phyloP scores from a whole-genome alignment of 768 basidiomycete genomes.

The Trametes sanguinea region DNA sequence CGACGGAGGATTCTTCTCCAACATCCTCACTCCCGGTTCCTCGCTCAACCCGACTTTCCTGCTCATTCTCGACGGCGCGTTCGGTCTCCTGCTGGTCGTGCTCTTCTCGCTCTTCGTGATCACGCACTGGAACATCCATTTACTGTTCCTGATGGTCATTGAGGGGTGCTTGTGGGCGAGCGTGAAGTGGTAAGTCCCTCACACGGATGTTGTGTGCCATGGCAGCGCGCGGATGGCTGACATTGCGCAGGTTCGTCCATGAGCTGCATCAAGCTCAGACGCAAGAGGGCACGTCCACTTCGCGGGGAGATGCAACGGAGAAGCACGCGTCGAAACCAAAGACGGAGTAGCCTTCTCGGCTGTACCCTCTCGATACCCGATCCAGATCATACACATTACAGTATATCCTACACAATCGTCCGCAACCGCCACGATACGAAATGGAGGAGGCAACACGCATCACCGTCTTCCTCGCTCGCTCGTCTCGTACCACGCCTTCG shows the following conservation, averaged over 20 bases:
- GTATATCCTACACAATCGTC: neutral
- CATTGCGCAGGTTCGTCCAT: slow-evolving; percentile 35
- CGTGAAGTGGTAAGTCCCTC: slow-evolving; percentile 69
- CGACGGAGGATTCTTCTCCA: slow-evolving; percentile 44
- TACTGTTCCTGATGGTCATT: slow-evolving; percentile 65
- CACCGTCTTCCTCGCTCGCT: slow-evolving; percentile 56
- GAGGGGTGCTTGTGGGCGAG: slow-evolving; percentile 74
- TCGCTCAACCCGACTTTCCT: slow-evolving; percentile 74
- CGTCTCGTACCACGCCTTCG: slow-evolving; percentile 85
- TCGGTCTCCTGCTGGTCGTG: slow-evolving; percentile 57
- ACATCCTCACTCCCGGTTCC: slow-evolving; percentile 73
- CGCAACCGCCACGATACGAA: neutral
- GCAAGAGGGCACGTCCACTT: neutral
- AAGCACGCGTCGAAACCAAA: slow-evolving; percentile 13
- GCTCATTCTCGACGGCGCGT: slow-evolving; percentile 60
- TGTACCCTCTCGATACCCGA: neutral
- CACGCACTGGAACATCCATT: slow-evolving; percentile 66
- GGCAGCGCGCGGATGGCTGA: neutral
- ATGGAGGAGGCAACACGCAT: neutral
- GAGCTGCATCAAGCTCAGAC: slow-evolving; percentile 27
- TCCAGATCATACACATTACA: neutral
- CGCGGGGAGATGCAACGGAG: neutral
- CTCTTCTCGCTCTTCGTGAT: slow-evolving; percentile 59
- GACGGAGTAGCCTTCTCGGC: slow-evolving; percentile 1
- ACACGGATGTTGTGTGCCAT: neutral